These are phyloP conservation scores for Boletus insuetus DNA, from an alignment of 768 basidiomycete species.

Conservation along the genomic window DNA sequence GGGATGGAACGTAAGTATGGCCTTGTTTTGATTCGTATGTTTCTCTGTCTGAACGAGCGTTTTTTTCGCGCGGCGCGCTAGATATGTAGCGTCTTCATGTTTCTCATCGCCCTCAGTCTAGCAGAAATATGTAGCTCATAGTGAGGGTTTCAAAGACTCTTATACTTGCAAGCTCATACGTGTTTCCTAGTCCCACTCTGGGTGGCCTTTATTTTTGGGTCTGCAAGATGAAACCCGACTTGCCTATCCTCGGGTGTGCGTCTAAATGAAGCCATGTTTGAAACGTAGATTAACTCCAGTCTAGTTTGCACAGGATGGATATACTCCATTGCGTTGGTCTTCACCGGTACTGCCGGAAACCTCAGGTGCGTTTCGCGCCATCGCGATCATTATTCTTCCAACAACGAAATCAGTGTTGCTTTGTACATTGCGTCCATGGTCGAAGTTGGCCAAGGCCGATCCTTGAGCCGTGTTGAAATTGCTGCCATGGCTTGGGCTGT, in stretches of 20 bases:
- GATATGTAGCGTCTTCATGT: slow-evolving; percentile 59
- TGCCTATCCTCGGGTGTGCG: slow-evolving; percentile 53
- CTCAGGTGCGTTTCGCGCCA: slow-evolving; percentile 36
- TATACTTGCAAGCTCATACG: background rate
- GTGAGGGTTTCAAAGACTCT: slow-evolving; percentile 28
- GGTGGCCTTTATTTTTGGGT: slow-evolving; percentile 65
- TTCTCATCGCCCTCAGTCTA: slow-evolving; percentile 52
- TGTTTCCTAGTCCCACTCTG: slow-evolving; percentile 45
- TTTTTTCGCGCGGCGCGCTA: slow-evolving; percentile 7
- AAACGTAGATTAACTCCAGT: background rate
- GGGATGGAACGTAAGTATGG: slow-evolving; percentile 54
- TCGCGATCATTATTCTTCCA: background rate
- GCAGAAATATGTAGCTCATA: slow-evolving; percentile 61
- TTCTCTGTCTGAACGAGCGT: background rate
- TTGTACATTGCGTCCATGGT: slow-evolving; percentile 53
- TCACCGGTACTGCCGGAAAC: slow-evolving; percentile 59
- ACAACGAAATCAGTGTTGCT: slow-evolving; percentile 37
- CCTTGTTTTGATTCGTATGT: background rate
- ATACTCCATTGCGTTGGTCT: slow-evolving; percentile 58
- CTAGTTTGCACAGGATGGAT: slow-evolving; percentile 52
- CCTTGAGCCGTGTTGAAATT: slow-evolving; percentile 47
- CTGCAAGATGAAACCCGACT: slow-evolving; percentile 55
- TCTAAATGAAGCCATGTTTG: background rate
- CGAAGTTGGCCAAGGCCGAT: slow-evolving; percentile 46
- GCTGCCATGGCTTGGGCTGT: slow-evolving; percentile 56